Base-by-base conservation (phyloP, 192 early-diverging fungal genomes). In the Podila epicladia region DNA sequence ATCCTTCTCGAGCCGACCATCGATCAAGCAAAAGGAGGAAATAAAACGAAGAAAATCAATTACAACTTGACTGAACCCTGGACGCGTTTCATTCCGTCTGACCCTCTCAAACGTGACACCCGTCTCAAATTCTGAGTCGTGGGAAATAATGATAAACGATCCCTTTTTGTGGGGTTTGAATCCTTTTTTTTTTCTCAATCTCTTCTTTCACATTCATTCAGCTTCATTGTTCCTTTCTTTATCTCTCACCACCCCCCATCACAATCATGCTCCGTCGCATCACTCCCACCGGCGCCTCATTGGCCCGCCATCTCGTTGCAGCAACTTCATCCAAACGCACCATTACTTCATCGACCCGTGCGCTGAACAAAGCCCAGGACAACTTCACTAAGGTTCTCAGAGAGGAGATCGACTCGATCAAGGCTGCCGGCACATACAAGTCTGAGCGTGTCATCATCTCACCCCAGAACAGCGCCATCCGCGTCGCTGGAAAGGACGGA, bases 401-500 rank as follows among this genome's bases (percentile, higher is more conserved):
- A 28, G 32, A 69, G 4, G 77, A 89, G 58, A 77, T 92, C 51
- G 89, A 88, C 1, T 67, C 48, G 31, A 92, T 92, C 84, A 84
- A 83, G 53, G 31, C 82, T 8, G 87, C 89, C 9, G 91, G 91
- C 37, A 92, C 91, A 1, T 92, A 88, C 86, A 92, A 92, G 76
- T 82, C 83, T 12, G 91, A 92, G 80, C 90, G 91, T 9, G 57
- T 92, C 22, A 90, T 92, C 65, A 73, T 83, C 19, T 85, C 89
- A 1, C 84, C 90, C 11, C 91, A 92, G 77, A 82, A 83, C 58
- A 77, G 87, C 9, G 64, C 75, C 6, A 90, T 91, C 62, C 71
- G 26, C 24, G 90, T 92, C 7, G 73, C 65, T 29, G 85, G 84
- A 59, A 66, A 64, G 55, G 69, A 78, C 49, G 59, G 78, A 35